Conservation (phyloP, 2,329 filamentous ascomycete species). For the Nemania serpens region DNA sequence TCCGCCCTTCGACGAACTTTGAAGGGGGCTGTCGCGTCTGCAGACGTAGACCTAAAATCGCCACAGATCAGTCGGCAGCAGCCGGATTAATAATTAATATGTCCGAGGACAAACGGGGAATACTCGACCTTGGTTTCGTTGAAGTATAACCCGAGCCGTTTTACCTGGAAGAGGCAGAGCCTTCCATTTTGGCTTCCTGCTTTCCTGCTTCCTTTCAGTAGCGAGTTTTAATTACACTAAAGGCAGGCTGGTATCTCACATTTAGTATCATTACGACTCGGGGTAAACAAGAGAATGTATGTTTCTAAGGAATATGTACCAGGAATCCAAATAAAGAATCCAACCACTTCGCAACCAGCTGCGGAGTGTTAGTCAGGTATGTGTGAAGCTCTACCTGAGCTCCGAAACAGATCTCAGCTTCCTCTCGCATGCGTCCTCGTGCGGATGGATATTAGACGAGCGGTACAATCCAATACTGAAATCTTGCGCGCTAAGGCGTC, state of each 20-base stretch:
- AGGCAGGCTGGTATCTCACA: background rate
- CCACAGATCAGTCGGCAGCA: background rate
- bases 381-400: too few relatives aligned
- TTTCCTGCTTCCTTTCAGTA: background rate
- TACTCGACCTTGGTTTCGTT: background rate
- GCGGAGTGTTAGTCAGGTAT: too few relatives aligned
- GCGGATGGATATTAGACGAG: too few relatives aligned
- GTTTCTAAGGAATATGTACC: too few relatives aligned
- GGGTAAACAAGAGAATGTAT: background rate
- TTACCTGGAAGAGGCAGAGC: background rate
- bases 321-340: too few relatives aligned
- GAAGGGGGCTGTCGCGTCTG: background rate
- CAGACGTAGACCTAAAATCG: background rate
- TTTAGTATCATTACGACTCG: background rate
- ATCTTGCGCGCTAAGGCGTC: too few relatives aligned
- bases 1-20: too few relatives aligned
- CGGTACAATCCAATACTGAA: too few relatives aligned
- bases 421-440: too few relatives aligned
- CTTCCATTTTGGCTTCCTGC: background rate
- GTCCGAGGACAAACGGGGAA: background rate
- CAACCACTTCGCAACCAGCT: too few relatives aligned
- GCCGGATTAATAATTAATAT: too few relatives aligned
- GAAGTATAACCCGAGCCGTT: background rate
- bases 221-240: background rate
- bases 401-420: too few relatives aligned